phyloP scores from a whole-genome alignment of 169 alveolate genomes.

The Theileria annulata region DNA sequence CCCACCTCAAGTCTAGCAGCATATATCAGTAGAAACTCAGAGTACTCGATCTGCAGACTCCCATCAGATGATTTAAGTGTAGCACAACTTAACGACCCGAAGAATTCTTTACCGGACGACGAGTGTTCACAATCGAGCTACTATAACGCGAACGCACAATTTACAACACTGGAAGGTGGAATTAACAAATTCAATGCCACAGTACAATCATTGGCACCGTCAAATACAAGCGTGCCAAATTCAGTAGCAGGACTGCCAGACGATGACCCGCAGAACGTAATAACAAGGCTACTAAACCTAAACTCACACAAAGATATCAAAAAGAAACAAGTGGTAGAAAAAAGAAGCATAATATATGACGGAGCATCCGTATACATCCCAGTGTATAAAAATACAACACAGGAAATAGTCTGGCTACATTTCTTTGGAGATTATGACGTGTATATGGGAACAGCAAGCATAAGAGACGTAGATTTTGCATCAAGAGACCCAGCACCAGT shows the following conservation, averaged over 20 bases:
- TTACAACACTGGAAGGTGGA: neutral
- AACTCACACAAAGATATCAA: slow-evolving; percentile 35
- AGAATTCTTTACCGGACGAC: neutral
- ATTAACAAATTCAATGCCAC: neutral
- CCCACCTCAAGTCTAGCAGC: neutral
- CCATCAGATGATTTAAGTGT: neutral
- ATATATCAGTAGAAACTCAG: neutral
- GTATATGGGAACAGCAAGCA: slow-evolving; percentile 58
- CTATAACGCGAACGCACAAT: neutral
- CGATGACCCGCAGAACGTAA: slow-evolving; percentile 26
- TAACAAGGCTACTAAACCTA: slow-evolving; percentile 51
- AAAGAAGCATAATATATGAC: slow-evolving; percentile 30
- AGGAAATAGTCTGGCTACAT: slow-evolving; percentile 59
- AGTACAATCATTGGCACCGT: slow-evolving; percentile 17
- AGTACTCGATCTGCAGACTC: neutral
- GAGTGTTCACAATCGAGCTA: neutral
- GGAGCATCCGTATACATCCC: slow-evolving; percentile 62
- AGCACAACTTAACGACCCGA: neutral
- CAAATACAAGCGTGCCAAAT: slow-evolving; percentile 46
- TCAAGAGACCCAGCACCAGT: slow-evolving; percentile 48
- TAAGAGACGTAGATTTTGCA: slow-evolving; percentile 37
- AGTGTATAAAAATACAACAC: slow-evolving; percentile 31
- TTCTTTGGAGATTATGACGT: slow-evolving; percentile 39
- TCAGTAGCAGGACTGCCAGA: slow-evolving; percentile 12
- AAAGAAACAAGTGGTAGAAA: slow-evolving; percentile 42